These are phyloP conservation scores for Ganoderma lingzhi DNA, from an alignment of 1,284 basidiomycete species.

Conservation along the genomic window DNA sequence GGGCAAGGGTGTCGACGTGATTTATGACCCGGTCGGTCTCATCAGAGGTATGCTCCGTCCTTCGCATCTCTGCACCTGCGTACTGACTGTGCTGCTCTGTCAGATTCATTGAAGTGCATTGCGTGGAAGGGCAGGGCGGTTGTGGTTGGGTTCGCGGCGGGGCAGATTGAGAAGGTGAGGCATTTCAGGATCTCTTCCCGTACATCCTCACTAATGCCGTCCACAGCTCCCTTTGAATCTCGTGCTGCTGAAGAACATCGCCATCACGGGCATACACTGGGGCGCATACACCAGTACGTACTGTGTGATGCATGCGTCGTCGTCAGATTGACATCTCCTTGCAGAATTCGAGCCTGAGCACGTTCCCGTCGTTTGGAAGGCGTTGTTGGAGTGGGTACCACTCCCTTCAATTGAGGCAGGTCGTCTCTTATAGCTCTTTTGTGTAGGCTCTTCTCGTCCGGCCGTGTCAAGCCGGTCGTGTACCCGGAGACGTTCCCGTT, in stretches of 20 bases:
- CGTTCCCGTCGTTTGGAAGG: constrained; percentile 77
- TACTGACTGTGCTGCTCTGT: constrained; percentile 19
- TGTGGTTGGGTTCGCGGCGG: constrained; percentile 92
- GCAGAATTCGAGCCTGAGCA: constrained; percentile 75
- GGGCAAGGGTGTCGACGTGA: constrained; percentile 87
- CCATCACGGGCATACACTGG: constrained; percentile 86
- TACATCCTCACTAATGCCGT: not conserved
- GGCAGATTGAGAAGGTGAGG: constrained; percentile 88
- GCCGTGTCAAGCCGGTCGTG: constrained; percentile 74
- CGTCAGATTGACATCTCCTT: constrained; percentile 11
- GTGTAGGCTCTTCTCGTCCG: constrained; percentile 70
- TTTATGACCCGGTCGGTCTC: constrained; percentile 90
- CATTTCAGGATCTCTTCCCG: not conserved
- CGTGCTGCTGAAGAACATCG: constrained; percentile 88
- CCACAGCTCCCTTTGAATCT: constrained; percentile 85
- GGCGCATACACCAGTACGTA: constrained; percentile 78
- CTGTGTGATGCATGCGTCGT: not conserved
- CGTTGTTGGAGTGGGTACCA: constrained; percentile 68
- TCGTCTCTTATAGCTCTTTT: constrained; percentile 7
- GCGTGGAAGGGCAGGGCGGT: constrained; percentile 94
- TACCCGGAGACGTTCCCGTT: constrained; percentile 78
- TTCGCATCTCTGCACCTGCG: not conserved
- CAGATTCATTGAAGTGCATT: constrained; percentile 89
- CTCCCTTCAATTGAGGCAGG: not conserved
- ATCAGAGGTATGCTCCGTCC: constrained; percentile 58